Evolutionary conservation across 768 basidiomycete genomes (phyloP), one percentile per base, ranked within the genome.

Genomic region (Cystoderma amianthinum): DNA sequence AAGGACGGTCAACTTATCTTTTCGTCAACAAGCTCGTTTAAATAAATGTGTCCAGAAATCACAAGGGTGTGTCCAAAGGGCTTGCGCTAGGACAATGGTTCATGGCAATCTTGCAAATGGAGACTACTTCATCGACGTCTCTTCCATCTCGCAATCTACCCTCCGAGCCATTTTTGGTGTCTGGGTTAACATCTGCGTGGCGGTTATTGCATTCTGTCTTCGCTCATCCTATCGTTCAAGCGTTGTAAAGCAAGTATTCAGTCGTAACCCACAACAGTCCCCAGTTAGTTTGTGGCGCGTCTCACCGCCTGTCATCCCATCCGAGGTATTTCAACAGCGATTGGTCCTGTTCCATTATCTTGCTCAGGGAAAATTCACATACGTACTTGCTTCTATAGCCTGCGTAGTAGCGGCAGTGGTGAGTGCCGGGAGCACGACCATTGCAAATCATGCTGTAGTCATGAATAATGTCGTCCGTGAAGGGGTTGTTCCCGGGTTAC

Each of bases 121-220:
- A 15, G 46, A 47, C 38, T 44, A 51, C 34, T 51, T 45, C 41
- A 51, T 51, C 39, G 41, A 40, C 32, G 48, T 41, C 24, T 12
- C 20, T 25, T 15, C n/a, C 20, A 34, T 40, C 13, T 45, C 44
- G 17, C 49, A 36, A 15, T 50, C 49, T 6, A 23, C 41, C 21
- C n/a, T 42, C 19, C 22, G 49, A 33, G 50, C 48, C 12, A 35
- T 49, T 6, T 51, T 49, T n/a, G 50, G 50, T 41, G 50, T 46
- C 2, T 51, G 44, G 47, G 25, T 48, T 34, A 48, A 36, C 36
- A 33, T 48, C 11, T 45, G 40, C 12, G 32, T 43, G 16, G 40
- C 44, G 9, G 17, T 45, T 19, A 36, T 50, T 12, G 43, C 46
- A 3, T 18, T 38, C 10, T 47, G 46, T 32, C 5, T 48, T 23